Percentiles rank a stretch among this genome's conserved stretches.
These are phyloP conservation scores for Aspergillus avenaceus DNA, from an alignment of 495 filamentous ascomycete genomes.

Conservation along the genomic window DNA sequence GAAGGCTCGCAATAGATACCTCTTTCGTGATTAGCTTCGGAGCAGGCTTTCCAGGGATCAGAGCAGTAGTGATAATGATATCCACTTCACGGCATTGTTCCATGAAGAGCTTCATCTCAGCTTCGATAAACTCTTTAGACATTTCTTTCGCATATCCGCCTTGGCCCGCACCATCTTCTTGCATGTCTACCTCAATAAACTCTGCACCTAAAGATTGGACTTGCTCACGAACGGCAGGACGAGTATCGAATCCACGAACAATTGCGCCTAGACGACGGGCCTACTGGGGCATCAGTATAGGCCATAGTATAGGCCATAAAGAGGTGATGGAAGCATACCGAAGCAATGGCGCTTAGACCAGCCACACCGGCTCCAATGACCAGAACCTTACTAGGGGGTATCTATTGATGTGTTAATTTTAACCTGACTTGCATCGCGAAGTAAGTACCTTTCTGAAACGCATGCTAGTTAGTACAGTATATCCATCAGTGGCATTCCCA, in stretches of 20 bases:
- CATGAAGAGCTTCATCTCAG: slow-evolving; percentile 82
- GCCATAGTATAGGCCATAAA: neutral
- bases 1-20: slow-evolving; percentile 9
- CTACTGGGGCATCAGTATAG: slow-evolving; percentile 5
- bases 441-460: slow-evolving; percentile 9
- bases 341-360: slow-evolving; percentile 75
- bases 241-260: slow-evolving; percentile 78
- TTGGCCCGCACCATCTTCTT: slow-evolving; percentile 76
- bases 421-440: neutral
- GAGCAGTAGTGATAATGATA: slow-evolving; percentile 78
- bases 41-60: slow-evolving; percentile 73
- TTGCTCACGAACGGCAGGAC: slow-evolving; percentile 73
- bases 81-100: slow-evolving; percentile 80
- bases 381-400: slow-evolving; percentile 76
- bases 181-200: slow-evolving; percentile 77
- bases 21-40: slow-evolving; percentile 73
- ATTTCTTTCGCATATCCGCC: slow-evolving; percentile 85
- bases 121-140: slow-evolving; percentile 84
- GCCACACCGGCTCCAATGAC: slow-evolving; percentile 82
- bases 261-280: slow-evolving; percentile 78
- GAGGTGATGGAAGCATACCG: slow-evolving; percentile 24
- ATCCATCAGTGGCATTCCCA: neutral
- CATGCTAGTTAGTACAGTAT: slow-evolving; percentile 3
- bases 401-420: slow-evolving; percentile 37
- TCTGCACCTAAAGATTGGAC: slow-evolving; percentile 81